A percentile compares a stretch with the other conserved stretches of the same genome.
Conservation (phyloP, 345 rosid genomes). For the Viola odorata region DNA sequence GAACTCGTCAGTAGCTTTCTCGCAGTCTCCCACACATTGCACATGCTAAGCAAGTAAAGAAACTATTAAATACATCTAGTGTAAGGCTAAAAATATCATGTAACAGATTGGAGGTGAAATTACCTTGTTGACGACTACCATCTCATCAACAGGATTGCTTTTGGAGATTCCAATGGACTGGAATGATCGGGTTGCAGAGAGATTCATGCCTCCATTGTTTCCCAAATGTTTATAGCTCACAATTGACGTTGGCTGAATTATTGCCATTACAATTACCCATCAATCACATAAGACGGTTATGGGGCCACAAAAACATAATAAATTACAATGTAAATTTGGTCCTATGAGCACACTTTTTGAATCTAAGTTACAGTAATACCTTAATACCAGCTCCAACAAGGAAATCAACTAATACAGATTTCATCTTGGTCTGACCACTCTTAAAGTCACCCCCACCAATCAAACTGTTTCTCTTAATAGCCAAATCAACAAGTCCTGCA, state of each 20-base stretch:
- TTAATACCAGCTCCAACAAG: slow-evolving; percentile 98
- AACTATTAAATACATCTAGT: not conserved
- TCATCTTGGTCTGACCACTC: slow-evolving; percentile 99
- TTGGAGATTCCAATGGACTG: slow-evolving; percentile 95
- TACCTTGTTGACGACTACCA: slow-evolving; percentile 99
- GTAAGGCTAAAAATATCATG: not conserved
- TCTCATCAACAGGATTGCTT: slow-evolving; percentile 95
- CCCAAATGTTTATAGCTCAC: slow-evolving; percentile 97
- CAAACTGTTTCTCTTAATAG: slow-evolving; percentile 68
- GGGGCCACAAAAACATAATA: no score
- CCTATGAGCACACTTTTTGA: no score
- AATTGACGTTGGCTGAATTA: slow-evolving; percentile 78
- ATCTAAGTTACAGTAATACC: slow-evolving; percentile 24
- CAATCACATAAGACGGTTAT: no score
- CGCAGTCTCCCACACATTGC: slow-evolving; percentile 95
- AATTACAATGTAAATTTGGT: no score
- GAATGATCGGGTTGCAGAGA: slow-evolving; percentile 95
- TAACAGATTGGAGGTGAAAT: not conserved
- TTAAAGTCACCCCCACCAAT: slow-evolving; percentile 99
- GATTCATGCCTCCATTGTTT: slow-evolving; percentile 97
- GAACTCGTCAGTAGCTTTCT: slow-evolving; percentile 99
- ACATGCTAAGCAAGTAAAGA: slow-evolving; percentile 48
- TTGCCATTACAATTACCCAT: no score
- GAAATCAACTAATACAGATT: slow-evolving; percentile 88
- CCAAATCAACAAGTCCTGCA: slow-evolving; percentile 88